A percentile compares a stretch with the other conserved stretches of the same genome.
Evolutionary conservation across 164 flowering plant species (phyloP).

Genomic region (Umbellularia californica): DNA sequence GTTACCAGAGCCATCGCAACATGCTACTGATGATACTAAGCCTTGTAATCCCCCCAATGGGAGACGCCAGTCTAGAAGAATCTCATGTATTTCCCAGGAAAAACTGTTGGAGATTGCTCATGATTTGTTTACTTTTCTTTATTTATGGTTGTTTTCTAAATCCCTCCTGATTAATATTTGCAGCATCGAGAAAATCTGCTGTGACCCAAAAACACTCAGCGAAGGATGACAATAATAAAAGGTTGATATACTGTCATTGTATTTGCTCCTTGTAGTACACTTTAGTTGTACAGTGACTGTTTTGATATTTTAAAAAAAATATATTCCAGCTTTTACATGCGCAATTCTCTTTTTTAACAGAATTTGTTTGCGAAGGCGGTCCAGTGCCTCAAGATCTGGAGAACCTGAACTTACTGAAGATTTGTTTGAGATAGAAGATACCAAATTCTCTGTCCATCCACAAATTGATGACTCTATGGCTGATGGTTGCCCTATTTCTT

Average conservation of each 20-base stretch:
- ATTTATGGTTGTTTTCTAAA: not conserved
- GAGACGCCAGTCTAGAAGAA: slow-evolving; percentile 49
- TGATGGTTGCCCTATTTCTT: slow-evolving; percentile 10
- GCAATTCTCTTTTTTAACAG: slow-evolving; percentile 18
- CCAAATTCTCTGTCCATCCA: slow-evolving; percentile 18
- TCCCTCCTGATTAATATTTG: slow-evolving; percentile 11
- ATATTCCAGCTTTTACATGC: not conserved
- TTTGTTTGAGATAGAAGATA: slow-evolving; percentile 57
- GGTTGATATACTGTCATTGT: slow-evolving; percentile 3
- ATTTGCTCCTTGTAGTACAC: not conserved
- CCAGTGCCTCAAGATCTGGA: slow-evolving; percentile 37
- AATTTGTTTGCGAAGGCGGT: slow-evolving; percentile 55
- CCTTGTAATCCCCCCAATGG: slow-evolving; percentile 16
- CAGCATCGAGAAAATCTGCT: slow-evolving; percentile 41
- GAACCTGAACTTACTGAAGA: slow-evolving; percentile 35
- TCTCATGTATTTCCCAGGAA: slow-evolving; percentile 34
- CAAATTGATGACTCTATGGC: slow-evolving; percentile 11
- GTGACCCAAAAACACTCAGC: slow-evolving; percentile 21
- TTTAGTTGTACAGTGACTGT: not conserved
- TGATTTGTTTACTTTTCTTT: not conserved
- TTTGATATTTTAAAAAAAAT: too few relatives aligned
- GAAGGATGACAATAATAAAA: slow-evolving; percentile 51
- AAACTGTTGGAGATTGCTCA: not conserved
- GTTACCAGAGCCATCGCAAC: slow-evolving; percentile 15
- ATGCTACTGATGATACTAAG: slow-evolving; percentile 13